Evolutionary conservation across 345 rosid species (phyloP), one percentile per base, ranked within the genome.

Genomic region (Mangifera indica): DNA sequence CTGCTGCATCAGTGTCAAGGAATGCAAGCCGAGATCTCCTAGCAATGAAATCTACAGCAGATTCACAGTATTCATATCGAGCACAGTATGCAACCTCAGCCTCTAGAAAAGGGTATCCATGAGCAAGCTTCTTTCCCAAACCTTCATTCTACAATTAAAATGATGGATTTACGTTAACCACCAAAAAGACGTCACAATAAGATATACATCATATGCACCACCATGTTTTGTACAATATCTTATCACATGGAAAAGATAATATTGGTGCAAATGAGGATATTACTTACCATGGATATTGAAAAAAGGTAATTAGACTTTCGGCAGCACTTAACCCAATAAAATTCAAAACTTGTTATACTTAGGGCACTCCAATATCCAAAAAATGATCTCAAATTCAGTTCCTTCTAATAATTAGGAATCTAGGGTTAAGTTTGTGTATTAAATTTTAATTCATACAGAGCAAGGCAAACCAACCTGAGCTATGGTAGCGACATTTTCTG

Each of bases 1-100:
- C 79, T 3, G 99, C 97, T 13, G 98, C 99, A 78, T 94, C 96
- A 0, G 99, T 94, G 81, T 94, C 99, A 9, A 94, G 89, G 80
- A 94, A 94, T 29, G 97, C 99, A 58, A 94, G 91, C 71, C 99
- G 82, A 58, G 90, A 92, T 80, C 99, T 89, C 85, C 99, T 86
- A 5, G 99, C 99, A 68, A 95, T 84, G 82, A 95, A 95, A 79
- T 95, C 98, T 25, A 89, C 80, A 0, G 91, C 97, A 25, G 99
- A 90, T 75, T 90, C 99, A 55, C 98, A 95, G 82, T 88, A 95
- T 81, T 92, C 98, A 1, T 87, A 62, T 49, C 97, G 85, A 40
- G 99, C 97, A 83, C 98, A 94, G 75, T 90, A 94, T 0, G 98
- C 91, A 3, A 87, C 90, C 77, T 87, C 90, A 1, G 90, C 90